Conservation (phyloP, 352 stramenopile species). For the Globisporangium yorkense region DNA sequence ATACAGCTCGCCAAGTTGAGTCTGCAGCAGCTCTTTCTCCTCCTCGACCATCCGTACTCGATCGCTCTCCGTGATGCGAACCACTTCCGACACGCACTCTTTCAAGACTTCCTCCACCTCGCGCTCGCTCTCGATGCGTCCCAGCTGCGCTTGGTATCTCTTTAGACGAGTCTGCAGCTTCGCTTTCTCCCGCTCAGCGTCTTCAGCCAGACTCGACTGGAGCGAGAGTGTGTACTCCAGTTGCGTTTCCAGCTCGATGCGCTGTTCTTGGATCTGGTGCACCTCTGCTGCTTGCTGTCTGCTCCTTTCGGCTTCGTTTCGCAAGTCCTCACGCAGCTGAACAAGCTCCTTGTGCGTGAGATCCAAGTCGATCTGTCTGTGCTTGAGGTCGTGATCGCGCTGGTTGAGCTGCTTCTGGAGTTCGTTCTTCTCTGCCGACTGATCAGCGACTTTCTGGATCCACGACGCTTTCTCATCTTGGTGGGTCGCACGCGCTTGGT, state of each 20-base stretch:
- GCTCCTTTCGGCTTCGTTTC: conserved; percentile 22
- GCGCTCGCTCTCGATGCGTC: conserved; percentile 29
- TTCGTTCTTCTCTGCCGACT: conserved; percentile 46
- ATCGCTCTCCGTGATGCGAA: conserved; percentile 47
- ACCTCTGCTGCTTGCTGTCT: conserved; percentile 21
- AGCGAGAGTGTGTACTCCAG: conserved; percentile 18
- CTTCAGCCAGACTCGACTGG: conserved; percentile 16
- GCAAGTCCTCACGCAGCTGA: conserved; percentile 30
- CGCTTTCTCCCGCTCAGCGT: conserved; percentile 25
- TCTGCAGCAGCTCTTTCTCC: conserved; percentile 64
- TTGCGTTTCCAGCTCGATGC: conserved; percentile 23
- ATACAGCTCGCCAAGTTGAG: conserved; percentile 64
- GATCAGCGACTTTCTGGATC: conserved; percentile 59
- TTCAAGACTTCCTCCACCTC: conserved; percentile 53
- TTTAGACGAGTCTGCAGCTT: conserved; percentile 36
- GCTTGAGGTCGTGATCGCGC: conserved; percentile 26
- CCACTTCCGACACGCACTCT: conserved; percentile 51
- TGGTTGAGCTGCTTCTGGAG: conserved; percentile 52
- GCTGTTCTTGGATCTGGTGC: conserved; percentile 16
- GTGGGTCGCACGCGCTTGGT: conserved; percentile 25
- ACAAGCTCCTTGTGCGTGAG: conserved; percentile 38
- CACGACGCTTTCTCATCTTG: conserved; percentile 49
- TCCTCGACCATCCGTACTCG: conserved; percentile 52
- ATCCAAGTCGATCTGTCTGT: conserved; percentile 31
- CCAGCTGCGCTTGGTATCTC: conserved; percentile 57